Conservation (phyloP, 257 asterid genomes). For the Scutellaria barbata region DNA sequence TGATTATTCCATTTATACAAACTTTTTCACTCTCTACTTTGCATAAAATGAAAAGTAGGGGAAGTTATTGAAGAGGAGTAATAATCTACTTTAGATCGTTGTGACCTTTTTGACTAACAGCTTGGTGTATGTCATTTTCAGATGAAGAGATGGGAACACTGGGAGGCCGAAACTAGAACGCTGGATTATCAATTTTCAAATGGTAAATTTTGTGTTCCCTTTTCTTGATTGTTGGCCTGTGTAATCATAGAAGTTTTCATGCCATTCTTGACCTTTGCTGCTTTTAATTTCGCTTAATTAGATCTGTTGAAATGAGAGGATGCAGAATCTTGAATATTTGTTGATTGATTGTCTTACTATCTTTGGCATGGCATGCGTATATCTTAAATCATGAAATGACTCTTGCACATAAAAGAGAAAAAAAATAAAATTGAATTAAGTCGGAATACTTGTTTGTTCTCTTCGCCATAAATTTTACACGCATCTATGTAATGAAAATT, state of each 20-base stretch:
- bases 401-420: not conserved
- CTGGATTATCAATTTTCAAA: slow-evolving; percentile 70
- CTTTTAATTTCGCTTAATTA: not conserved
- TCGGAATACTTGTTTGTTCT: not conserved
- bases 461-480: not conserved
- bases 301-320: not conserved
- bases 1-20: not conserved
- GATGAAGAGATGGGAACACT: slow-evolving; percentile 75
- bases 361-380: not conserved
- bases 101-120: not conserved
- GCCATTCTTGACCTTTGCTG: not conserved
- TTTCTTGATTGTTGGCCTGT: not conserved
- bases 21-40: not conserved
- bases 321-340: slow-evolving; percentile 1
- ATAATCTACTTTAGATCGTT: not conserved
- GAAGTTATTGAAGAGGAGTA: not conserved
- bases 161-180: slow-evolving; percentile 89
- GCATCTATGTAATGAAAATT: not conserved
- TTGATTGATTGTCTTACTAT: not conserved
- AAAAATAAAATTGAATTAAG: no score
- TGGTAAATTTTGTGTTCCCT: slow-evolving; percentile 43
- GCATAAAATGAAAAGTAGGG: not conserved
- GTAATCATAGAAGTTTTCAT: not conserved
- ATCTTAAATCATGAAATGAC: not conserved
- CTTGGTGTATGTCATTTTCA: slow-evolving; percentile 35